phyloP scores from a whole-genome alignment of 1,284 basidiomycete species.

The Apiotrichum sp. region DNA sequence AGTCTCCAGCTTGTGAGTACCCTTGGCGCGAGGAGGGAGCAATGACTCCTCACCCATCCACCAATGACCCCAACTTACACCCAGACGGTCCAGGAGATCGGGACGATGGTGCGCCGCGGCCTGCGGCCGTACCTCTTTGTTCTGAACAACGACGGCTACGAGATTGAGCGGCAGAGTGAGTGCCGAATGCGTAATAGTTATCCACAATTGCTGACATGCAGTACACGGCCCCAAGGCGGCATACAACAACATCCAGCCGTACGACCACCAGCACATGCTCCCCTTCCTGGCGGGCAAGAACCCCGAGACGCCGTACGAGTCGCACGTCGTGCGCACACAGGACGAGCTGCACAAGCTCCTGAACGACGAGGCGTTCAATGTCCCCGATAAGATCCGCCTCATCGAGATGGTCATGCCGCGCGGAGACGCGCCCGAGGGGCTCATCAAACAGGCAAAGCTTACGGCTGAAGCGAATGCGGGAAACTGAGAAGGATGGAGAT shows the following conservation, averaged over 20 bases:
- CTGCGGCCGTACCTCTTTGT: constrained; percentile 48
- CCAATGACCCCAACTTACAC: neutral
- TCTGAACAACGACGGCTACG: constrained; percentile 84
- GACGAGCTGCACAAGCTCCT: constrained; percentile 54
- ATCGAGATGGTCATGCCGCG: constrained; percentile 47
- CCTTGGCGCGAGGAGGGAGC: neutral
- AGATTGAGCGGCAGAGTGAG: constrained; percentile 76
- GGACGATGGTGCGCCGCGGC: constrained; percentile 49
- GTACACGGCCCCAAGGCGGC: constrained; percentile 43
- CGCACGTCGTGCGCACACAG: constrained; percentile 36
- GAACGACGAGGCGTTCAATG: constrained; percentile 36
- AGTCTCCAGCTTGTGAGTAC: constrained; percentile 49
- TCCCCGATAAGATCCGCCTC: constrained; percentile 38
- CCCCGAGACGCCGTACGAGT: constrained; percentile 18
- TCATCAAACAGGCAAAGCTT: constrained; percentile 46
- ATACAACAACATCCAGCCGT: constrained; percentile 49
- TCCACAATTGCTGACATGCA: constrained; percentile 15
- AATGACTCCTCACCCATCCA: neutral
- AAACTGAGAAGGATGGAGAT: neutral
- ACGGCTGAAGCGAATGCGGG: constrained; percentile 43
- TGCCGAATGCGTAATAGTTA: constrained; percentile 26
- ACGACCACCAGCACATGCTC: constrained; percentile 46
- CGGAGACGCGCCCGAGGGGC: constrained; percentile 37
- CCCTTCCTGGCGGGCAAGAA: constrained; percentile 36
- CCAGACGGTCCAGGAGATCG: constrained; percentile 49